These are phyloP conservation scores for Parietaria judaica DNA, from an alignment of 306 rosid species.

Conservation along the genomic window DNA sequence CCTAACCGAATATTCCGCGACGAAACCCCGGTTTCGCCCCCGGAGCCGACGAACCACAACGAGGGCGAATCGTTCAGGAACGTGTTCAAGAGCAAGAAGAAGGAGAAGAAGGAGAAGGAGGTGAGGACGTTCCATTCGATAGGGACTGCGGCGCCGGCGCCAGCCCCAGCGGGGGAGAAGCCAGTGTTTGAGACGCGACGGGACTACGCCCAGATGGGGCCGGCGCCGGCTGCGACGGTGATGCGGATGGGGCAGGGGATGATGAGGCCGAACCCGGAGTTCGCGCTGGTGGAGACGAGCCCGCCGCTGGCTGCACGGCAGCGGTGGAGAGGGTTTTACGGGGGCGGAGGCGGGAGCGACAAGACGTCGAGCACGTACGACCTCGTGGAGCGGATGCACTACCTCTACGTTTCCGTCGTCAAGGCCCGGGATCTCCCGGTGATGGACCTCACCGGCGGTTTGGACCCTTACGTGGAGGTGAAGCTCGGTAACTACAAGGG, in stretches of 20 bases:
- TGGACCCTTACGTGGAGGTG: conserved; percentile 94
- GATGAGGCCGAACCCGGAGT: conserved; percentile 68
- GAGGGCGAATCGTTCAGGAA: not conserved
- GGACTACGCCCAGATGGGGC: conserved; percentile 61
- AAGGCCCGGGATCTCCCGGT: conserved; percentile 82
- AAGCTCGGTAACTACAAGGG: conserved; percentile 92
- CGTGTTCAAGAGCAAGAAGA: conserved; percentile 22
- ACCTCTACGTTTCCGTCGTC: conserved; percentile 76
- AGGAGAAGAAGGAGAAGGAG: conserved; percentile 57
- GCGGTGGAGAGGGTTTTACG: conserved; percentile 27
- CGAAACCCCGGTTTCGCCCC: conserved; percentile 9
- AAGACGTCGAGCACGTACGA: conserved; percentile 86
- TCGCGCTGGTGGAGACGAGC: conserved; percentile 57
- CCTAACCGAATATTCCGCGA: conserved; percentile 39
- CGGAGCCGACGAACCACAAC: conserved; percentile 9
- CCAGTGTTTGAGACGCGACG: conserved; percentile 29
- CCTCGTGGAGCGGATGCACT: conserved; percentile 86
- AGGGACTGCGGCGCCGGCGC: conserved; percentile 39
- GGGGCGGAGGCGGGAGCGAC: conserved; percentile 31
- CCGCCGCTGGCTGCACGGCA: conserved; percentile 80
- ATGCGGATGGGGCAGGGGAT: conserved; percentile 48
- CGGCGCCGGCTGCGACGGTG: conserved; percentile 37
- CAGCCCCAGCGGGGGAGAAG: conserved; percentile 25
- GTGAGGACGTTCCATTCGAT: conserved; percentile 73
- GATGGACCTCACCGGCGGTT: conserved; percentile 84